Conservation (phyloP, 805 yeast species). For the Starmerella davenportii region DNA sequence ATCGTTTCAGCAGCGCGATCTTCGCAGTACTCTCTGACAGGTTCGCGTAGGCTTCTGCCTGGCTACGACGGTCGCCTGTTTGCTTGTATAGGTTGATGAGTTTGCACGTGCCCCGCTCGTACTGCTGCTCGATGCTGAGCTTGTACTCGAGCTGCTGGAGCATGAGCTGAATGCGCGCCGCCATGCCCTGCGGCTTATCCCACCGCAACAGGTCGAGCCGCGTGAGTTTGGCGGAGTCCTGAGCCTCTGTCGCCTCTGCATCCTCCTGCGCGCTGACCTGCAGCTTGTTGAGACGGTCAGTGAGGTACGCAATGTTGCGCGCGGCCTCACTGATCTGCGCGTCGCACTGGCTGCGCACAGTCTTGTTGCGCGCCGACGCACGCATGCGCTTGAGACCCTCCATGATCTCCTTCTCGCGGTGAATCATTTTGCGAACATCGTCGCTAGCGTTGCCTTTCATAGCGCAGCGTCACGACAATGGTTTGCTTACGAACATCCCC, state of each 20-base stretch:
- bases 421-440: constrained; percentile 72
- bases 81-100: constrained; percentile 66
- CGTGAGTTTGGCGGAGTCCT: constrained; percentile 14
- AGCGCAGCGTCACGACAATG: not conserved
- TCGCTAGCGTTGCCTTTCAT: constrained; percentile 15
- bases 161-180: constrained; percentile 90
- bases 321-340: constrained; percentile 80
- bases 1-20: constrained; percentile 62
- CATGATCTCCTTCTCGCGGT: constrained; percentile 71
- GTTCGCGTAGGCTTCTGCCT: constrained; percentile 80
- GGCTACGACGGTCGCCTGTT: constrained; percentile 78
- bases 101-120: constrained; percentile 81
- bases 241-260: not conserved
- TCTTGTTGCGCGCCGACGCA: constrained; percentile 57
- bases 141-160: constrained; percentile 86
- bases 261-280: constrained; percentile 5
- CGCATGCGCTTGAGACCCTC: constrained; percentile 71
- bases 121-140: constrained; percentile 83
- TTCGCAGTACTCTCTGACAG: constrained; percentile 68
- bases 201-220: constrained; percentile 60
- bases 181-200: constrained; percentile 74
- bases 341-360: constrained; percentile 80
- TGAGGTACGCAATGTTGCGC: constrained; percentile 74
- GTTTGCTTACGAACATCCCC: not conserved
- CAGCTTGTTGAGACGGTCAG: constrained; percentile 48